Conservation (phyloP, 192 early-diverging fungal genomes). For the Backusella sp. region DNA sequence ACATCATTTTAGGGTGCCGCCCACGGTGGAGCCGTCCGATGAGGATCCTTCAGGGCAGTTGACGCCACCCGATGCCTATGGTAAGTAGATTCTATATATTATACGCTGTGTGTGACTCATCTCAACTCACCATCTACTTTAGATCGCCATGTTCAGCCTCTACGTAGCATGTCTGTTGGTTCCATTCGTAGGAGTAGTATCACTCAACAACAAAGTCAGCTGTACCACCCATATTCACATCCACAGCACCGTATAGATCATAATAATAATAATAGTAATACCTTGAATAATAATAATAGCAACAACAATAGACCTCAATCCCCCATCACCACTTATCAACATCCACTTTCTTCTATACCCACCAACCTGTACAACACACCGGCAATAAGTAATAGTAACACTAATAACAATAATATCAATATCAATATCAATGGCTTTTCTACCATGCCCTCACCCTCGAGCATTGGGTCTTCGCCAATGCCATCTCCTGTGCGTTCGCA, state of each 20-base stretch:
- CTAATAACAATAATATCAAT: neutral
- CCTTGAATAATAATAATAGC: neutral
- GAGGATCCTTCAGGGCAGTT: slow-evolving; percentile 10
- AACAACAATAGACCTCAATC: neutral
- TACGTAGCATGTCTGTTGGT: slow-evolving; percentile 31
- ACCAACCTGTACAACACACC: neutral
- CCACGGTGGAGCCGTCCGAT: slow-evolving; percentile 33
- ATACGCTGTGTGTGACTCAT: no score
- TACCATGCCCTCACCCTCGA: neutral
- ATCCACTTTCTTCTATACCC: slow-evolving; percentile 8
- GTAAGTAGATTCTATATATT: neutral
- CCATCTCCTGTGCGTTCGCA: neutral
- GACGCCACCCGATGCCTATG: slow-evolving; percentile 10
- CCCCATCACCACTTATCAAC: neutral
- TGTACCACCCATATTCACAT: slow-evolving; percentile 5
- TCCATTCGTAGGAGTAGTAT: neutral
- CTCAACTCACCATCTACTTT: neutral
- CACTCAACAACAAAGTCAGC: neutral
- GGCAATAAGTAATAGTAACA: neutral
- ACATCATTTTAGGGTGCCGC: slow-evolving; percentile 59
- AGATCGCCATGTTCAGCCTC: neutral
- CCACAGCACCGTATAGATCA: neutral
- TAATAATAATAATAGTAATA: slow-evolving; percentile 1
- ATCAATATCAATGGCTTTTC: neutral
- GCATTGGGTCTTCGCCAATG: neutral